Evolutionary conservation across 2,329 filamentous ascomycete genomes (phyloP), one percentile per base, ranked within the genome.

Genomic region (Macrophomina pseudophaseolina): DNA sequence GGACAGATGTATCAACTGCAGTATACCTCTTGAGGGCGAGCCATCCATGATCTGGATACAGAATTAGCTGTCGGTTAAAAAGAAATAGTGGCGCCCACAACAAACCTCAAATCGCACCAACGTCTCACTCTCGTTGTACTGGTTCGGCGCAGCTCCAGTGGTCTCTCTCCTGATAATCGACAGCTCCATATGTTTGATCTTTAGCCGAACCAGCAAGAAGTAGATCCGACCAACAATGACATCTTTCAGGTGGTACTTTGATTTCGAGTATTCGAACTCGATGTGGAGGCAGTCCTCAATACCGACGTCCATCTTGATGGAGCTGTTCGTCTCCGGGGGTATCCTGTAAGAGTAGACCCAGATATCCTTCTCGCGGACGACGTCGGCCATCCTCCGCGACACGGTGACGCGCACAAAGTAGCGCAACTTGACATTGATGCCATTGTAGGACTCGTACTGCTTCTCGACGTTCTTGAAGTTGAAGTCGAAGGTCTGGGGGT

Each of bases 381-480:
- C 94, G 77, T 99, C 95, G 74, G 93, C 93, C 93, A 99, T 98
- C 78, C 95, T 89, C 75, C 95, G 89, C 62, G 93, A 97, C 56
- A 99, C 95, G 42, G 95, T 99, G 72, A 98, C 95, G 73, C 94
- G 91, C 67, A 98, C 90, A 81, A 98, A 98, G 87, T 99, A 99
- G 73, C 95, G 93, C 78, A 99, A 87, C 85, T 97, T 97, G 75
- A 99, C 95, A 78, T 99, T 99, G 88, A 99, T 99, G 76, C 95
- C 95, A 79, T 97, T 97, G 86, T 99, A 99, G 71, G 94, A 97
- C 82, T 99, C 96, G 86, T 99, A 99, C 80, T 97, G 94, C 85
- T 99, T 99, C 87, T 99, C 95, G 74, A 99, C 93, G 80, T 98
- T 99, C 81, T 98, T 98, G 88, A 99, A 99, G 84, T 97, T 97